Conservation (phyloP, 345 rosid genomes). For the Viola odorata region DNA sequence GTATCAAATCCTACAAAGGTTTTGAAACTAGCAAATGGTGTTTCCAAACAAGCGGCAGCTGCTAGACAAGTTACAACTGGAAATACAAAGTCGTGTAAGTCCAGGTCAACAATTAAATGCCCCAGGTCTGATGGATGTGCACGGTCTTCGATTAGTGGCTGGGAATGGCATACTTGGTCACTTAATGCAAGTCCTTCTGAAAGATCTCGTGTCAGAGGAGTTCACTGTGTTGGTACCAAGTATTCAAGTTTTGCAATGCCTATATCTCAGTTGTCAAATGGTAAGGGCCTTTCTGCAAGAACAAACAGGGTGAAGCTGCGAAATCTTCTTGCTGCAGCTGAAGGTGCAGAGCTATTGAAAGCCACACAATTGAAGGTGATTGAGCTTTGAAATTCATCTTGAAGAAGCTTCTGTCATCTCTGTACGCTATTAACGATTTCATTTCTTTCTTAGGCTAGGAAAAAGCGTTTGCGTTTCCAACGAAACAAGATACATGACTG, state of each 20-base stretch:
- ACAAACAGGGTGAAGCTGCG: constrained; percentile 93
- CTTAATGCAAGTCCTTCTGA: constrained; percentile 67
- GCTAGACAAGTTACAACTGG: constrained; percentile 20
- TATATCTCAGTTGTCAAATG: constrained; percentile 39
- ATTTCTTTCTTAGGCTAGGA: constrained; percentile 64
- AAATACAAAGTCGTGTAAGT: constrained; percentile 33
- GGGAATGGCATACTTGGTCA: constrained; percentile 96
- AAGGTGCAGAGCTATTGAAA: constrained; percentile 94
- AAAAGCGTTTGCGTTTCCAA: constrained; percentile 84
- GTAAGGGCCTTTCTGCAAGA: constrained; percentile 85
- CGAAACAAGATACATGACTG: constrained; percentile 97
- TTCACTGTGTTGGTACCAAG: constrained; percentile 30
- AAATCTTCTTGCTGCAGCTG: constrained; percentile 95
- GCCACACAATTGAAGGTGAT: constrained; percentile 84
- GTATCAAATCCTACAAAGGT: constrained; percentile 34
- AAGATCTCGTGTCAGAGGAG: constrained; percentile 75
- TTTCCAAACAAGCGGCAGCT: constrained; percentile 25
- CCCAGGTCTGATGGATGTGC: constrained; percentile 92
- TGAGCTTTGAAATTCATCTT: constrained; percentile 12
- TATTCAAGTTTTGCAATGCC: constrained; percentile 40
- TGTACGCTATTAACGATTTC: constrained; percentile 3
- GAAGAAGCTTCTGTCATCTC: constrained; percentile 9
- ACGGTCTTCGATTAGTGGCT: constrained; percentile 79
- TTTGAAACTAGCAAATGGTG: constrained; percentile 30
- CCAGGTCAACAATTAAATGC: constrained; percentile 33